Base-by-base conservation (phyloP, 164 flowering plant genomes). In the Warburgia ugandensis region DNA sequence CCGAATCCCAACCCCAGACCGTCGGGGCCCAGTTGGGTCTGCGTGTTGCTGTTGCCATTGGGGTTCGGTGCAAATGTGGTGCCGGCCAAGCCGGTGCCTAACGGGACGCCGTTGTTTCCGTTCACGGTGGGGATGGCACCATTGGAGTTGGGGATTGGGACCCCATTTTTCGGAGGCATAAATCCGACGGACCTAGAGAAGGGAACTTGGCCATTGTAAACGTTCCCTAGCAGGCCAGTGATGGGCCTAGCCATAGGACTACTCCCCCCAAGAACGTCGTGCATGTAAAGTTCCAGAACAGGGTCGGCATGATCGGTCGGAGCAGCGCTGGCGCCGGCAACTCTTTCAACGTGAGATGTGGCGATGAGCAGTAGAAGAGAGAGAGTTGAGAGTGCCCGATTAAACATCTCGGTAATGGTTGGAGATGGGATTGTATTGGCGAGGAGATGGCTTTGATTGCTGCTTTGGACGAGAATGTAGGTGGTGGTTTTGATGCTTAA, bases 161-260 rank as follows among this genome's bases (percentile, higher is more conserved):
- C 83, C 1, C 78, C 94, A 40, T 49, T 52, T 50, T 56, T 56
- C 0, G 91, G 94, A 2, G 80, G 67, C 3, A 51, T 33, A 67
- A 85, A 83, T 5, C 94, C 92, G 0, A 83, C 57, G 1, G 83
- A 85, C 68, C 73, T 77, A n/a, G 97, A 89, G 45, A 88, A 88
- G 52, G 97, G 89, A 26, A 81, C 89, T 55, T 83, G 89, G 2
- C 97, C 84, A 50, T 71, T 79, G 65, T 88, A 85, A 37, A 88
- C 83, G 74, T 71, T 88, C 6, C 94, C 97, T 8, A 88, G 75
- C 50, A 84, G 55, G 51, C 96, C 96, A 1, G 89, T 88, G 44
- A 84, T 68, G 5, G 97, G 97, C 56, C 94, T 64, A 8, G 91
- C 88, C 5, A 89, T 84, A 0, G 94, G 91, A 62, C 45, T 79